Evolutionary conservation across 2,329 filamentous ascomycete species (phyloP).

Genomic region (Hirsutella minnesotensis): DNA sequence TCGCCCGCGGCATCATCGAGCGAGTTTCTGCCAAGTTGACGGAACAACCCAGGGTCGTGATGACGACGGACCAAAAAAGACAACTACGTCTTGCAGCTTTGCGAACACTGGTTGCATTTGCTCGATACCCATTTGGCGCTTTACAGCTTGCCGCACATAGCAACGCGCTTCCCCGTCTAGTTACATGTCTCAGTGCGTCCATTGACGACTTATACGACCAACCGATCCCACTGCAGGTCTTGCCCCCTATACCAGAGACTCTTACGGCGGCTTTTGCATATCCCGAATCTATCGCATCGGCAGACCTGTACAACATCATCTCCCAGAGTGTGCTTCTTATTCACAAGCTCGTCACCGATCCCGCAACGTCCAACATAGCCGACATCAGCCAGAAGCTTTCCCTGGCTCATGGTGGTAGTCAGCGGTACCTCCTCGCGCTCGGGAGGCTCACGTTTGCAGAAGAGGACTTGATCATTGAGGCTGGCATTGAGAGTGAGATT

Average conservation of each 20-base stretch:
- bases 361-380: constrained; percentile 28
- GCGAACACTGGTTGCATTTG: constrained; percentile 47
- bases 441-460: constrained; percentile 75
- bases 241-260: constrained; percentile 10
- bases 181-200: constrained; percentile 50
- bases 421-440: constrained; percentile 72
- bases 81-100: constrained; percentile 34
- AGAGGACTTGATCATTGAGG: constrained; percentile 67
- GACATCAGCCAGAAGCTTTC: constrained; percentile 63
- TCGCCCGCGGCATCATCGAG: constrained; percentile 42
- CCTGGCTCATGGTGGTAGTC: constrained; percentile 57
- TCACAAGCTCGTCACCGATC: constrained; percentile 39
- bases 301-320: constrained; percentile 32
- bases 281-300: constrained; percentile 10
- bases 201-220: constrained; percentile 64
- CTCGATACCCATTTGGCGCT: constrained; percentile 49
- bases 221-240: constrained; percentile 28
- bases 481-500: constrained; percentile 64
- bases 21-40: constrained; percentile 51
- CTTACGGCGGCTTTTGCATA: constrained; percentile 2
- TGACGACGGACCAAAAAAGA: constrained; percentile 26
- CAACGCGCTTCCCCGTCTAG: constrained; percentile 60
- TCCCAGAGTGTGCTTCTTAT: constrained; percentile 36
- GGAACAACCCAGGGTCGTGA: constrained; percentile 34
- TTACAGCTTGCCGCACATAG: constrained; percentile 56